phyloP scores from a whole-genome alignment of 2,329 filamentous ascomycete species.

The Didymella exigua region DNA sequence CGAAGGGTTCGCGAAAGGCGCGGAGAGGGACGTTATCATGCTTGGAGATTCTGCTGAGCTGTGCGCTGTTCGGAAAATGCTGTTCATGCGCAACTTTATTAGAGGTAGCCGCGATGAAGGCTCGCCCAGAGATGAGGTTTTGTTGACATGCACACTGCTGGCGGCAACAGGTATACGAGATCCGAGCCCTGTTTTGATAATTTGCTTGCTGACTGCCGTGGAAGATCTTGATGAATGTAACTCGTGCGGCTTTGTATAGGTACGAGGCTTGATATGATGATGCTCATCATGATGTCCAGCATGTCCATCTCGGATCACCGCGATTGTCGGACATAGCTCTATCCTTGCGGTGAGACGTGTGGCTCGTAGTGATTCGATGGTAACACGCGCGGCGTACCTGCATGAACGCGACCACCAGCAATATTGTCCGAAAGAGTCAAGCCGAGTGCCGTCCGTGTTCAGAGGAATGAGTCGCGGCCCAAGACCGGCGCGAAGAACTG shows the following conservation, averaged over 20 bases:
- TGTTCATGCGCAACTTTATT: not conserved
- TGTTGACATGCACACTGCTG: not conserved
- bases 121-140: not conserved
- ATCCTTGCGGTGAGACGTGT: not conserved
- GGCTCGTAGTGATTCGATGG: not conserved
- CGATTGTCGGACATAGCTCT: not conserved
- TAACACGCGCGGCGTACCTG: slow-evolving; percentile 7
- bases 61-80: not conserved
- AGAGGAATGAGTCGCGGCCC: not conserved
- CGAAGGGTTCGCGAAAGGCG: slow-evolving; percentile 4
- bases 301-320: not conserved
- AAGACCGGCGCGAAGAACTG: not conserved
- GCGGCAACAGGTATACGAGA: not conserved
- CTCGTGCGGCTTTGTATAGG: not conserved
- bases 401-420: slow-evolving; percentile 17
- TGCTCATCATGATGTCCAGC: not conserved
- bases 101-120: not conserved
- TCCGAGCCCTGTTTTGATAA: not conserved
- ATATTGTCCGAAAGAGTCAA: not conserved
- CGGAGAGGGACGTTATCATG: slow-evolving; percentile 7
- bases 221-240: not conserved
- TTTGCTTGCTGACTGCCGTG: not conserved
- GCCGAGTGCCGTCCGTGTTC: not conserved
- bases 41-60: slow-evolving; percentile 7
- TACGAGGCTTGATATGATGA: not conserved